Evolutionary conservation across 305 asterid species (phyloP), one percentile per base, ranked within the genome.

Genomic region (Fraxinus angustifolia): DNA sequence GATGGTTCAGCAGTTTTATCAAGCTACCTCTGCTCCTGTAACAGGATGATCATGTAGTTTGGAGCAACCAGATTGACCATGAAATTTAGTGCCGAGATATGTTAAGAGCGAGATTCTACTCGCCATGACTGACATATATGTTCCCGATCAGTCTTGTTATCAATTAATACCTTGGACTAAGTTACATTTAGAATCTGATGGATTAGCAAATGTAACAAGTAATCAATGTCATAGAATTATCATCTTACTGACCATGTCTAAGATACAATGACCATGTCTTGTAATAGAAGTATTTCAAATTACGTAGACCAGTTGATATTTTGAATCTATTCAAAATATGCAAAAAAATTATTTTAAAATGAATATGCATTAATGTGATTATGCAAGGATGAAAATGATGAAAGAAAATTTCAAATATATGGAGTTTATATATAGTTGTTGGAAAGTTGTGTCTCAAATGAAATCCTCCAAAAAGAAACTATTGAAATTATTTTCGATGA

Each of bases 51-150:
- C 23, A n/a, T 5, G 26, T 53, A n/a, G 23, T 5, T 17, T 53
- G 26, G 11, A 56, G 65, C 65, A 17, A 56, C 65, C 11, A 17
- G 65, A 5, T 17, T n/a, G 26, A 56, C 65, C 2, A 10, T 26
- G 56, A 8, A 36, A 80, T 78, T 74, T 56, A 62, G 33, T 71
- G 76, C 84, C 82, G 19, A 87, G 87, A 84, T 77, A 70, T 82
- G 92, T 91, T 90, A 85, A 84, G 93, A 89, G 93, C 42, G 83
- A 84, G 90, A 73, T 62, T 30, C 6, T 19, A 60, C 90, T 85
- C 74, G 82, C 91, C 71, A 40, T 91, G 95, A 91, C 94, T 83
- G 85, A 86, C 93, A 85, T 83, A 85, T 83, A 35, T 76, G 81
- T 76, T 82, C 65, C 35, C 82, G 73, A 77, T 68, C 81, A 60